Base-by-base conservation (phyloP, 83 land plant genomes). In the Picea abies region DNA sequence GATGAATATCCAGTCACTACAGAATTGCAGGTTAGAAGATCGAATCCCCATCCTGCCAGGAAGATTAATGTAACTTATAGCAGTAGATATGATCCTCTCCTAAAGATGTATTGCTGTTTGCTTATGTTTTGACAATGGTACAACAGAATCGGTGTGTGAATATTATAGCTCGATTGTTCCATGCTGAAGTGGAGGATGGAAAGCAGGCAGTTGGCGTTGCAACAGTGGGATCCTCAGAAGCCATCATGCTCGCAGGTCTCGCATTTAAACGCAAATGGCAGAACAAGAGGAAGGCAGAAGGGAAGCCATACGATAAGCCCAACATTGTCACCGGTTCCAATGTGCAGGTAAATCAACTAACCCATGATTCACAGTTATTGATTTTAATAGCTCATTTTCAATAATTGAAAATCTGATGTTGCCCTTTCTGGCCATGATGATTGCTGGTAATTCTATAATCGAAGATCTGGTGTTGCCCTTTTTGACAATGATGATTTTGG, bases 241-340 rank as follows among this genome's bases (percentile, higher is more conserved):
- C 95, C 16, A 88, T 91, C 44, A 93, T 93, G 92, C 85, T 93
- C 20, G 95, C 92, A 14, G 94, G 95, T 0, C 52, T 93, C 14
- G 95, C 95, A 20, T 90, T 93, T 71, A 93, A 93, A 65, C 80
- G 95, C 81, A 93, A 88, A 76, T 93, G 95, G 95, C 94, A 93
- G 77, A 87, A 86, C 52, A 90, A 84, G 82, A 87, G 90, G 78
- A 91, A 83, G 84, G 89, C 89, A 11, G 84, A 88, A 72, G 94
- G 94, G 12, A 91, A 93, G 83, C 92, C 95, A 26, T 79, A 3
- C 41, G 94, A 93, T 79, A 93, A 90, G n/a, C 94, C 95, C 79
- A 93, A 93, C 80, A 89, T 93, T 49, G 95, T 93, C 60, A 85
- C 89, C 9, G 92, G 90, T 12, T 90, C 95, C 19, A 93, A 93